phyloP scores from a whole-genome alignment of 2,329 filamentous ascomycete species.

The Nannizzia gypsea region DNA sequence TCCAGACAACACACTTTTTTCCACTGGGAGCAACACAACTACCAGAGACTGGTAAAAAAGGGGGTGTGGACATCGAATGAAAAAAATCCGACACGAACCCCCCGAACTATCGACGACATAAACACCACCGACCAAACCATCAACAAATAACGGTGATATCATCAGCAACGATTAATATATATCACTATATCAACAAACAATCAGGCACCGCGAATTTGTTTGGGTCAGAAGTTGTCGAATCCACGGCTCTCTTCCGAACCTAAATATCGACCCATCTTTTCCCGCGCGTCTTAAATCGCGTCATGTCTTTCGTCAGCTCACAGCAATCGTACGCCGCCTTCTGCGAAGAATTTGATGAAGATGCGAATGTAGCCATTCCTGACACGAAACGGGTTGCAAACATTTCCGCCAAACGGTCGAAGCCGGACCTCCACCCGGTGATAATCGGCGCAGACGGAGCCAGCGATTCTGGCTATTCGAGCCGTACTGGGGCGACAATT shows the following conservation, averaged over 20 bases:
- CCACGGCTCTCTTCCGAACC: conserved; percentile 13
- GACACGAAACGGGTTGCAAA: conserved; percentile 41
- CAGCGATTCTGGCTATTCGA: conserved; percentile 53
- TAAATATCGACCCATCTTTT: conserved; percentile 7
- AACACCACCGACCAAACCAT: not conserved
- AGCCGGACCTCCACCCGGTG: conserved; percentile 29
- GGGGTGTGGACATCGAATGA: not conserved
- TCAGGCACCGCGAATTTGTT: not conserved
- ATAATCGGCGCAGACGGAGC: conserved; percentile 33
- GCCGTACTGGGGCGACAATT: conserved; percentile 43
- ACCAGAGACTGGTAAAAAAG: not conserved
- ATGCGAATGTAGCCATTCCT: conserved; percentile 31
- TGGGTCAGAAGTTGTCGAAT: conserved; percentile 11
- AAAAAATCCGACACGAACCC: not conserved
- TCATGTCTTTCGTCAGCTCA: conserved; percentile 28
- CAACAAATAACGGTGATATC: not conserved
- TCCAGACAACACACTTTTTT: not conserved
- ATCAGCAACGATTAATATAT: not conserved
- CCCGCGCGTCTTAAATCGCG: conserved; percentile 9
- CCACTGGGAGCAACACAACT: not conserved
- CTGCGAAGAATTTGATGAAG: conserved; percentile 40
- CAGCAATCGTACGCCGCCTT: conserved; percentile 29
- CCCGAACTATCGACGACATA: not conserved
- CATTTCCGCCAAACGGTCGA: conserved; percentile 39
- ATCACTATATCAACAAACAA: not conserved